Evolutionary conservation across 768 basidiomycete genomes (phyloP), one percentile per base, ranked within the genome.

Genomic region (Strobilomyces echinocephalus): DNA sequence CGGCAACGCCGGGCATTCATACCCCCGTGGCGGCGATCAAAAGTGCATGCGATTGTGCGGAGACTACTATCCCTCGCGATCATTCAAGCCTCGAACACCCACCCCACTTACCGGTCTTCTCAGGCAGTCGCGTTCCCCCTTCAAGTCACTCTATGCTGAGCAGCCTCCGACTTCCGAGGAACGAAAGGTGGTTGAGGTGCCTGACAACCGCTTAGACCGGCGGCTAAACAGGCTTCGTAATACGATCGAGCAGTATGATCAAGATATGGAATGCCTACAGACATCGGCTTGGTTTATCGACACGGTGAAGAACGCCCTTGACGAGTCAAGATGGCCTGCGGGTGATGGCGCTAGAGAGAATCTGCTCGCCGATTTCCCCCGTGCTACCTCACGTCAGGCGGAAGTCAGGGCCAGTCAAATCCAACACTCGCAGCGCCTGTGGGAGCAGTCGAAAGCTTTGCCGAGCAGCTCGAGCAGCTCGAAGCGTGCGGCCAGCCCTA

Each of bases 121-220:
- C 8, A 2, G 0, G 24, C 3, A 31, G 1, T 9, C 33, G 20
- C 41, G 18, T 1, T 4, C 0, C 1, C 36, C 36, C 36, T 49
- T 49, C 30, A 49, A 26, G n/a, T n/a, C 18, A 7, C 12, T 39
- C 8, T 39, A 39, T n/a, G 21, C n/a, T n/a, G n/a, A n/a, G 30
- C 30, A 6, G n/a, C n/a, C n/a, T 8, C 46, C 46, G 3, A 46
- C 33, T 7, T 33, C 10, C 2, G 44, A 18, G 8, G 44, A 46
- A 1, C n/a, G 44, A 20, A 14, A 18, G n/a, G 12, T n/a, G 28
- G 15, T 30, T 5, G 26, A 28, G 1, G 31, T 20, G 5, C 18
- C 5, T 4, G 4, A 4, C n/a, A n/a, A n/a, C n/a, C n/a, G n/a
- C n/a, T n/a, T n/a, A 2, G n/a, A 16, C 15, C 5, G 6, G 12